Percentiles rank a stretch among this genome's conserved stretches.
phyloP scores from a whole-genome alignment of 1,284 basidiomycete species.

The Malassezia equina region DNA sequence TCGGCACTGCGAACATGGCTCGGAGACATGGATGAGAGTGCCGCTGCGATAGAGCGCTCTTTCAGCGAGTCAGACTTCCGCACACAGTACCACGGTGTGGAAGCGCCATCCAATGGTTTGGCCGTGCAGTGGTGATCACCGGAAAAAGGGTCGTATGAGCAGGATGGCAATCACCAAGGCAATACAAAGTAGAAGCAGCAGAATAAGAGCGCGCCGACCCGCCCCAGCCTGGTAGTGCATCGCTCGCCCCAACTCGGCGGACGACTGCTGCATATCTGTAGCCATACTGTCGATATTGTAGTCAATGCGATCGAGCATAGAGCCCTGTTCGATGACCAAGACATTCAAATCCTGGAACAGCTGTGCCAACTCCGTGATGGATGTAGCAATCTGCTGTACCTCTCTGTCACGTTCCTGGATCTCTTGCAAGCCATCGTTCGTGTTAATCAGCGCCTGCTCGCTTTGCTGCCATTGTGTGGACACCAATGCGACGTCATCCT shows the following conservation, averaged over 20 bases:
- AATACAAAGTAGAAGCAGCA: slow-evolving; percentile 79
- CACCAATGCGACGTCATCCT: slow-evolving; percentile 41
- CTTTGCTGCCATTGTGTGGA: neutral
- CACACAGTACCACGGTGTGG: slow-evolving; percentile 11
- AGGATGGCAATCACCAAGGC: slow-evolving; percentile 69
- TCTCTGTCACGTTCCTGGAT: slow-evolving; percentile 55
- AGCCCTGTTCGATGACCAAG: slow-evolving; percentile 95
- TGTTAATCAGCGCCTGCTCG: neutral
- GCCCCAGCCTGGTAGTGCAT: slow-evolving; percentile 82
- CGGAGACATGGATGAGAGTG: neutral
- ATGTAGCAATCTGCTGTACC: slow-evolving; percentile 80
- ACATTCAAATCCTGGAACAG: slow-evolving; percentile 88
- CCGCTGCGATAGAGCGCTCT: neutral
- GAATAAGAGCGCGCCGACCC: slow-evolving; percentile 80
- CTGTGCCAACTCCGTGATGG: slow-evolving; percentile 80
- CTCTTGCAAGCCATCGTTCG: slow-evolving; percentile 12
- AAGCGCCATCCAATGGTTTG: slow-evolving; percentile 8
- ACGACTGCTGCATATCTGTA: slow-evolving; percentile 69
- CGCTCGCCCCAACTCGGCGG: slow-evolving; percentile 71
- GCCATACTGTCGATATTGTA: slow-evolving; percentile 93
- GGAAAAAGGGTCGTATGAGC: slow-evolving; percentile 62
- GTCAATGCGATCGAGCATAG: slow-evolving; percentile 87
- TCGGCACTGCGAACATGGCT: slow-evolving; percentile 7
- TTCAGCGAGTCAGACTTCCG: neutral
- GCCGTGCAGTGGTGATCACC: slow-evolving; percentile 17